Conservation (phyloP, 2,329 filamentous ascomycete species). For the Hypoxylon sp. region DNA sequence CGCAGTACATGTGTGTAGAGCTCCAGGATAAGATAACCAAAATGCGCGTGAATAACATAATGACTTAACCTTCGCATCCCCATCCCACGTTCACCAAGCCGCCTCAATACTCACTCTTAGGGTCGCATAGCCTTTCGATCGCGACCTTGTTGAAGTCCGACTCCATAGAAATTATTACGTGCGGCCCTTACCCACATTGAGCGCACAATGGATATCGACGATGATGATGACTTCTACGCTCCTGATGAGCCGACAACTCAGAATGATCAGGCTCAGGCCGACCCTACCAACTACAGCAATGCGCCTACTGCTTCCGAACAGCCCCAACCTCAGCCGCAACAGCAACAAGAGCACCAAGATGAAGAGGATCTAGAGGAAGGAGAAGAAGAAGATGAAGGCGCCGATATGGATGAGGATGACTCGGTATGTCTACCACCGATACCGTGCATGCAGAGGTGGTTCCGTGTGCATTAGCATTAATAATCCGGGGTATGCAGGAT, state of each 20-base stretch:
- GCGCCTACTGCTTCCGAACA: constrained; percentile 8
- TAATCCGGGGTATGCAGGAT: constrained; percentile 59
- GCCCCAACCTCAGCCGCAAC: constrained; percentile 33
- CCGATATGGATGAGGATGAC: constrained; percentile 71
- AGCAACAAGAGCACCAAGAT: constrained; percentile 52
- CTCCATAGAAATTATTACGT: neutral
- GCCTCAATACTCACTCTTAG: neutral
- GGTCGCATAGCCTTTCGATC: neutral
- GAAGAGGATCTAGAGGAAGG: constrained; percentile 72
- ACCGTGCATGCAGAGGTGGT: neutral
- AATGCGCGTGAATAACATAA: neutral
- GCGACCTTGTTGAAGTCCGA: neutral
- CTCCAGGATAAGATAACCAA: neutral
- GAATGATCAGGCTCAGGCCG: constrained; percentile 43
- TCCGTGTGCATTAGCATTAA: neutral
- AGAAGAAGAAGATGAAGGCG: constrained; percentile 72
- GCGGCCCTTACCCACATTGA: neutral
- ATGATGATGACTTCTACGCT: constrained; percentile 76
- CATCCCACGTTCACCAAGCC: constrained; percentile 1
- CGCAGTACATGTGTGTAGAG: too few species aligned
- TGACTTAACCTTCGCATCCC: neutral
- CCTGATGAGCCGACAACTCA: constrained; percentile 65
- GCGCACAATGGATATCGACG: constrained; percentile 72
- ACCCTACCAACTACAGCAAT: constrained; percentile 13
- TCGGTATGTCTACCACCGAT: constrained; percentile 55